A percentile compares a stretch with the other conserved stretches of the same genome.
phyloP scores from a whole-genome alignment of 305 asterid species.

The Lippia alba region DNA sequence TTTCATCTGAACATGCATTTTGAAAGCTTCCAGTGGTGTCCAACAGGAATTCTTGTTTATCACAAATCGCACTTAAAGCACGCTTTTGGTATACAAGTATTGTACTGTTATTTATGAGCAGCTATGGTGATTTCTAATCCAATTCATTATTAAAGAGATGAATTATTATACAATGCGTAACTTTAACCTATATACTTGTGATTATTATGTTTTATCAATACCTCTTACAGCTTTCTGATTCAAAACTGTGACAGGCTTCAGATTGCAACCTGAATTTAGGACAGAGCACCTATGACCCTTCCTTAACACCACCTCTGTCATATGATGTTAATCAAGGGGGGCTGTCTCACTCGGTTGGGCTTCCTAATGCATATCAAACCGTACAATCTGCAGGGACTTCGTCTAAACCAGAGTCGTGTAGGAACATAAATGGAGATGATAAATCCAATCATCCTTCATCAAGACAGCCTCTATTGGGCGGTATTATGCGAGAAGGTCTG shows the following conservation, averaged over 20 bases:
- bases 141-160: conserved; percentile 20
- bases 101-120: background rate
- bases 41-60: conserved; percentile 3
- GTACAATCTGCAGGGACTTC: conserved; percentile 51
- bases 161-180: background rate
- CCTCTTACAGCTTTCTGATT: conserved; percentile 19
- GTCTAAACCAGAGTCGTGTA: conserved; percentile 47
- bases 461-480: conserved; percentile 69
- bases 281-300: conserved; percentile 35
- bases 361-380: conserved; percentile 41
- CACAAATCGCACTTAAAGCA: background rate
- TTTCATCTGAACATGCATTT: conserved; percentile 12
- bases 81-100: too few species aligned
- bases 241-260: conserved; percentile 53
- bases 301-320: conserved; percentile 33
- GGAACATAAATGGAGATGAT: conserved; percentile 50
- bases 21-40: conserved; percentile 21
- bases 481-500: conserved; percentile 66
- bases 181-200: conserved; percentile 21
- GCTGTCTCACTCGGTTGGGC: conserved; percentile 41
- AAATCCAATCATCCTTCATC: conserved; percentile 56
- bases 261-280: conserved; percentile 39
- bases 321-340: conserved; percentile 47
- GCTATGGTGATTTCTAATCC: background rate
- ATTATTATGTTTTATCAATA: background rate